Conservation (phyloP, 495 filamentous ascomycete genomes). For the Tuber indicum region DNA sequence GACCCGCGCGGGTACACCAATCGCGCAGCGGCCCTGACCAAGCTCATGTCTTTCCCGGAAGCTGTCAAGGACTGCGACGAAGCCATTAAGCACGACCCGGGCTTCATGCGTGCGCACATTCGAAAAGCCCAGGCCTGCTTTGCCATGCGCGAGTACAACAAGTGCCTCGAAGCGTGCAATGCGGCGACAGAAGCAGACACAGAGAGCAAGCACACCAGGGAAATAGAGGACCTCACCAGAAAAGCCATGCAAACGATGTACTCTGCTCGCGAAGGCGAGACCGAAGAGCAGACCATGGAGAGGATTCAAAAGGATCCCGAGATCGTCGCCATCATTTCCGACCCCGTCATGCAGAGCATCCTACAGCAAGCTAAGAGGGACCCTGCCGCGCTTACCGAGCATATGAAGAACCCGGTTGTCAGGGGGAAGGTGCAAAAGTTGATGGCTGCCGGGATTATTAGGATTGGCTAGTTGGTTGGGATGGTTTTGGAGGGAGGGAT, state of each 20-base stretch:
- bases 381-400: constrained; percentile 83
- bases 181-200: constrained; percentile 72
- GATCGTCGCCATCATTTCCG: constrained; percentile 73
- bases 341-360: constrained; percentile 96
- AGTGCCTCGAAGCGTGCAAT: constrained; percentile 79
- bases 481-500: background rate
- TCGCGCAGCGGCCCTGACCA: constrained; percentile 92
- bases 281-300: constrained; percentile 91
- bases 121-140: constrained; percentile 89
- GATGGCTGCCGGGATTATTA: constrained; percentile 85
- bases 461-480: constrained; percentile 53
- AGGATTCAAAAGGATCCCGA: constrained; percentile 88
- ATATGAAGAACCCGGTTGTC: constrained; percentile 88
- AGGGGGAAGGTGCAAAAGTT: constrained; percentile 84
- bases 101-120: constrained; percentile 92
- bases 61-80: constrained; percentile 88
- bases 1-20: constrained; percentile 96
- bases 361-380: constrained; percentile 84
- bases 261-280: constrained; percentile 81
- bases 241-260: constrained; percentile 93
- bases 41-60: constrained; percentile 88
- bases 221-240: constrained; percentile 90
- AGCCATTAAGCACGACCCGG: constrained; percentile 81
- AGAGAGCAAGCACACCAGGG: constrained; percentile 66
- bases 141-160: constrained; percentile 95